Base-by-base conservation (phyloP, 306 rosid species). In the Betula pendula region DNA sequence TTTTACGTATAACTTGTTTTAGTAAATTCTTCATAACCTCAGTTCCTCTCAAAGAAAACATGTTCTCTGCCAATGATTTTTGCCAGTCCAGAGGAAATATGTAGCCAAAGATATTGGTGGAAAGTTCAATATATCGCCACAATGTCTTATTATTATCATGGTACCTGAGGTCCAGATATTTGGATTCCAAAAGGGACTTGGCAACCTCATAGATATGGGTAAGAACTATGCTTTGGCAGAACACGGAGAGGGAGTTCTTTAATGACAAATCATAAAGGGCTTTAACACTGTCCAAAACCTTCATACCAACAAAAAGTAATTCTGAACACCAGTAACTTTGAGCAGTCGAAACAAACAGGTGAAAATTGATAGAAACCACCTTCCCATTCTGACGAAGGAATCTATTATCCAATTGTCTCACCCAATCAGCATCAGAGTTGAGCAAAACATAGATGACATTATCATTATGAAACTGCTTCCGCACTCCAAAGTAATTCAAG, bases 391-490 rank as follows among this genome's bases (percentile, higher is more conserved):
- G 83, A 50, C 59, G 76, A 2, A 87, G 51, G 69, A 71, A 44
- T 22, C 68, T 82, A 40, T n/a, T 83, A 16, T 73, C 84, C 70
- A 79, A 22, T 56, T 79, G 69, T 15, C 40, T 80, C 58, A 82
- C 90, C 96, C 96, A 93, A 66, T 74, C 75, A 71, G 93, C 96
- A 76, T 76, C 86, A 74, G 90, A 81, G 56, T 85, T 47, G 52
- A 93, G 87, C 71, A 90, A 80, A 73, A 74, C 20, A 73, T 81
- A 87, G 20, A 76, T 20, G 13, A 66, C 80, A 70, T 79, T 77
- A 44, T 8, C 71, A 72, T 77, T 47, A 58, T 19, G 55, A 17
- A 20, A 45, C 76, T 68, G 74, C 77, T 80, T 79, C 85, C 76
- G 71, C 75, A 90, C 84, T 27, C 97, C 97, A 14, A 93, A 66